Evolutionary conservation across 805 yeast genomes (phyloP).

Genomic region (Torulaspora franciscae): DNA sequence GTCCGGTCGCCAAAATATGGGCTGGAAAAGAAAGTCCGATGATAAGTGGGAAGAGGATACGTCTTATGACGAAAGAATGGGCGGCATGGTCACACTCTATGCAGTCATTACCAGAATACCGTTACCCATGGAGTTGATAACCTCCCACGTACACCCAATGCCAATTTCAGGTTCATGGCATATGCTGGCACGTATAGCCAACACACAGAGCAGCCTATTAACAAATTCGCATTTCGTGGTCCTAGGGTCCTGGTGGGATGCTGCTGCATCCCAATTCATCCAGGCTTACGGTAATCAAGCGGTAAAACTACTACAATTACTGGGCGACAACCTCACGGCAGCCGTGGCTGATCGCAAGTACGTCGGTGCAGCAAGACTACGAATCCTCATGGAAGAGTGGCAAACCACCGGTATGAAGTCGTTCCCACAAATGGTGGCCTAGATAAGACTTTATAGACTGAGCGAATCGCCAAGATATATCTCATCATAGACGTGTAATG

Average conservation of each 20-base stretch:
- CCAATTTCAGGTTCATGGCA: constrained; percentile 61
- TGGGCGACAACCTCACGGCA: constrained; percentile 51
- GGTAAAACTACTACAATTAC: constrained; percentile 48
- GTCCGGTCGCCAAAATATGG: constrained; percentile 79
- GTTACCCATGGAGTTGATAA: constrained; percentile 31
- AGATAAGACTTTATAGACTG: constrained; percentile 3
- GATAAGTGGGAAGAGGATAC: constrained; percentile 50
- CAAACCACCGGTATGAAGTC: constrained; percentile 42
- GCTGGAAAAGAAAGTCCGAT: constrained; percentile 59
- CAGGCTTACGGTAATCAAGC: constrained; percentile 66
- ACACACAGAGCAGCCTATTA: constrained; percentile 47
- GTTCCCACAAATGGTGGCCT: constrained; percentile 37
- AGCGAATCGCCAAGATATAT: background rate
- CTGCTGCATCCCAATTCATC: constrained; percentile 55
- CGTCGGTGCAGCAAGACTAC: constrained; percentile 75
- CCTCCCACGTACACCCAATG: constrained; percentile 44
- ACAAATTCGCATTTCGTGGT: constrained; percentile 67
- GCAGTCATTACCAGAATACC: constrained; percentile 60
- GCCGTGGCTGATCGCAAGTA: constrained; percentile 46
- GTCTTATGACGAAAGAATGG: constrained; percentile 76
- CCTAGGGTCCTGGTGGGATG: constrained; percentile 89
- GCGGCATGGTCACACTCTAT: constrained; percentile 81
- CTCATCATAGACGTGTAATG: background rate
- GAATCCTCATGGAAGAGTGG: constrained; percentile 81
- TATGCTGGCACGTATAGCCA: constrained; percentile 65